Evolutionary conservation across 441 rosid genomes (phyloP).

Genomic region (Jatropha multifida): DNA sequence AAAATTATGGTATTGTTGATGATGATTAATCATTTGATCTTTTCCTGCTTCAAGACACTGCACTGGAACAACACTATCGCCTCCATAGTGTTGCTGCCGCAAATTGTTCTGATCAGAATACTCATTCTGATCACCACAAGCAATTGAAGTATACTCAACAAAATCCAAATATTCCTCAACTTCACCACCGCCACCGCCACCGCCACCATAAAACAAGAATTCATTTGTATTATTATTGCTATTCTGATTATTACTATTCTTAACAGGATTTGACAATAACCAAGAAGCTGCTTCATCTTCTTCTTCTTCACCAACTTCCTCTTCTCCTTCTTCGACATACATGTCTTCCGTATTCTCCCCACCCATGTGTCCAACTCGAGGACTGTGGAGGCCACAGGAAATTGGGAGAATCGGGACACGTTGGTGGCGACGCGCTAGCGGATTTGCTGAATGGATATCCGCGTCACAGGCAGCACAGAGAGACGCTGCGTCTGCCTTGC

Average conservation of each 20-base stretch:
- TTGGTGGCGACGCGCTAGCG: constrained; percentile 85
- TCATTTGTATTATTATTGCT: constrained; percentile 40
- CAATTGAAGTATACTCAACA: constrained; percentile 61
- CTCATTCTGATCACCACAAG: constrained; percentile 41
- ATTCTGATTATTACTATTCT: constrained; percentile 23
- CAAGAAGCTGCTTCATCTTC: constrained; percentile 86
- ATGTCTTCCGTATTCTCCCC: constrained; percentile 34
- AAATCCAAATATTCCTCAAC: constrained; percentile 77
- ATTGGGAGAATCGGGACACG: constrained; percentile 76
- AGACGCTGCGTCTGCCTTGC: constrained; percentile 95
- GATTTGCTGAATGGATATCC: constrained; percentile 91
- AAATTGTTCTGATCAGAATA: constrained; percentile 40
- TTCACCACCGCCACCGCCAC: constrained; percentile 33
- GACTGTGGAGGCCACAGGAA: constrained; percentile 37
- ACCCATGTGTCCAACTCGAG: constrained; percentile 24
- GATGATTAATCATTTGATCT: constrained; percentile 36
- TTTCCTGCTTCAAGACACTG: constrained; percentile 47
- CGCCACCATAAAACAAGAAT: constrained; percentile 44
- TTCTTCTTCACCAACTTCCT: constrained; percentile 45
- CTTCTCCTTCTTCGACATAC: constrained; percentile 40
- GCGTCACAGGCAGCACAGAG: constrained; percentile 80
- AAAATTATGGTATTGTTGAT: constrained; percentile 40
- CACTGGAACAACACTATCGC: constrained; percentile 75
- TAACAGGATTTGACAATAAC: constrained; percentile 59
- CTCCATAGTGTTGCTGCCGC: constrained; percentile 49